phyloP scores from a whole-genome alignment of 352 stramenopile species.

The Globisporangium nodosum region DNA sequence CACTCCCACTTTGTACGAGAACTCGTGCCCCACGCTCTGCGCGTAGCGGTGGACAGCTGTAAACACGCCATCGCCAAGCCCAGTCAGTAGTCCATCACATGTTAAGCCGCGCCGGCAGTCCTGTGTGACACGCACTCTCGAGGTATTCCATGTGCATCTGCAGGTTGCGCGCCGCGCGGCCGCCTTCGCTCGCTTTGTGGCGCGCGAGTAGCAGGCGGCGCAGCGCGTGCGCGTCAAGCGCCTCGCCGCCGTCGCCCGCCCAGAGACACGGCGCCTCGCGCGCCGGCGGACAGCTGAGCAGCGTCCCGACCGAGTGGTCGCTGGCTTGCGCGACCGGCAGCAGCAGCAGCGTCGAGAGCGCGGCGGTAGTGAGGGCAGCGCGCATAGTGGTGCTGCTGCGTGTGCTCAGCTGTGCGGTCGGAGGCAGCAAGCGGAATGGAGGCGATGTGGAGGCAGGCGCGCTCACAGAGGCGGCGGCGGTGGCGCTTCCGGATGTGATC shows the following conservation, averaged over 20 bases:
- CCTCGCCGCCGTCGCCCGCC: slow-evolving; percentile 34
- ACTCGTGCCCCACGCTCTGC: slow-evolving; percentile 42
- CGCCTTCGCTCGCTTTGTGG: slow-evolving; percentile 19
- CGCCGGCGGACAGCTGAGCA: slow-evolving; percentile 35
- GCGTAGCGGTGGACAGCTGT: slow-evolving; percentile 61
- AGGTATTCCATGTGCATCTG: slow-evolving; percentile 74
- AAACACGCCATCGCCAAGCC: neutral
- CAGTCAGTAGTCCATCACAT: too few species aligned
- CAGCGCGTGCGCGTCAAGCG: slow-evolving; percentile 36
- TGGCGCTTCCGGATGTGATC: too few species aligned
- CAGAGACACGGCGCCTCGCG: slow-evolving; percentile 40
- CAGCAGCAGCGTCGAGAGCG: neutral
- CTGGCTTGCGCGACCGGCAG: too few species aligned
- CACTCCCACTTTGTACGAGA: slow-evolving; percentile 67
- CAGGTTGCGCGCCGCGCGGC: slow-evolving; percentile 40
- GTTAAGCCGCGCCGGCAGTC: too few species aligned
- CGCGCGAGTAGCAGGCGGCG: slow-evolving; percentile 42
- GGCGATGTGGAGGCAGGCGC: too few species aligned
- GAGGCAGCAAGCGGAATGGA: too few species aligned
- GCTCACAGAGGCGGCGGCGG: too few species aligned
- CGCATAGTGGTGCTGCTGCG: too few species aligned
- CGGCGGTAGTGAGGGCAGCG: too few species aligned
- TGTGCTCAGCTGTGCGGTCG: too few species aligned
- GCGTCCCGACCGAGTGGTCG: slow-evolving; percentile 35
- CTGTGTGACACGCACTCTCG: slow-evolving; percentile 31